These are phyloP conservation scores for Artemisia tridentata DNA, from an alignment of 129 eudicot genomes.

Conservation along the genomic window DNA sequence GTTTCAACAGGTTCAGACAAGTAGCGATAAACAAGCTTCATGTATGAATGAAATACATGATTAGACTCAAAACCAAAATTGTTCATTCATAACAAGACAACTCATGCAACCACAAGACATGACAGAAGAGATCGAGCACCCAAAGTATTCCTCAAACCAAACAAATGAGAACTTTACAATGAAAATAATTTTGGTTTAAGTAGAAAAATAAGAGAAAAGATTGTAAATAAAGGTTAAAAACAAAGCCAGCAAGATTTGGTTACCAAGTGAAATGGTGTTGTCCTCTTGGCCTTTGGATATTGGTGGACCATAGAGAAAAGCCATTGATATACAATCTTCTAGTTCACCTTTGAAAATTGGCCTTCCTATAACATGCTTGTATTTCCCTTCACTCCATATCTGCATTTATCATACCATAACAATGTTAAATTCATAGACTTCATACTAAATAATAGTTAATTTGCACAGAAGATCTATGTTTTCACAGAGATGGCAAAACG, in stretches of 20 bases:
- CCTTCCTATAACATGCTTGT: slow-evolving; percentile 81
- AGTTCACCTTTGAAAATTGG: slow-evolving; percentile 54
- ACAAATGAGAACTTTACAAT: neutral
- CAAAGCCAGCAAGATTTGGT: slow-evolving; percentile 28
- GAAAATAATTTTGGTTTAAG: neutral
- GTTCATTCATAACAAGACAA: neutral
- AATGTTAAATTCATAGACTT: neutral
- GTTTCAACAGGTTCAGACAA: too few relatives aligned
- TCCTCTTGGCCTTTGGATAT: slow-evolving; percentile 10
- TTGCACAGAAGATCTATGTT: too few relatives aligned
- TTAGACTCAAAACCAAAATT: neutral
- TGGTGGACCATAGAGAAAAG: slow-evolving; percentile 63
- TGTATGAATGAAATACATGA: too few relatives aligned
- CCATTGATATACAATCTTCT: slow-evolving; percentile 56
- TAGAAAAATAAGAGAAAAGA: slow-evolving; percentile 17
- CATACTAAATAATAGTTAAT: too few relatives aligned
- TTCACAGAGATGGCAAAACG: too few relatives aligned
- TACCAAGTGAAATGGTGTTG: slow-evolving; percentile 25
- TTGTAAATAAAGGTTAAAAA: slow-evolving; percentile 29
- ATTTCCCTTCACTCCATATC: slow-evolving; percentile 64
- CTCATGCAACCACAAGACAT: neutral
- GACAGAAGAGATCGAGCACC: slow-evolving; percentile 16
- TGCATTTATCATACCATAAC: slow-evolving; percentile 34
- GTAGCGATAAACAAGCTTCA: too few relatives aligned
- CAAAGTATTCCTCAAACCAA: slow-evolving; percentile 1